Conservation (phyloP, 371 early-diverging fungal genomes). For the Mucor velutinosus region DNA sequence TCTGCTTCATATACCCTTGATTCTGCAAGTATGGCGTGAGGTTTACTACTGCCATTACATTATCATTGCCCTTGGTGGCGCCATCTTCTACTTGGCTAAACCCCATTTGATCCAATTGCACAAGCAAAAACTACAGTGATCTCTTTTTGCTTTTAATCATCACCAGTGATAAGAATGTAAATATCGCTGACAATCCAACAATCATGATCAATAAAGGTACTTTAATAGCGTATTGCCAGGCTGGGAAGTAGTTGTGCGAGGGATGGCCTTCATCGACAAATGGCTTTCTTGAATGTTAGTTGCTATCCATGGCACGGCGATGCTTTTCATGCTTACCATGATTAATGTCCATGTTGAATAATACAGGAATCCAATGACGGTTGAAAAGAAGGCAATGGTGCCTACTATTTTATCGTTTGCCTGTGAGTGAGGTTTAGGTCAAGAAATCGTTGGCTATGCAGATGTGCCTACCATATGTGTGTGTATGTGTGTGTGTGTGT, state of each 20-base stretch:
- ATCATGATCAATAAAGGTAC: constrained; percentile 84
- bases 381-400: constrained; percentile 69
- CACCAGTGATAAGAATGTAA: constrained; percentile 79
- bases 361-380: constrained; percentile 77
- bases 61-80: constrained; percentile 34
- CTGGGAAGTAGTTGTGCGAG: constrained; percentile 80
- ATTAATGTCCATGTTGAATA: constrained; percentile 91
- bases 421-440: constrained; percentile 2
- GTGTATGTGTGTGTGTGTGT: not conserved
- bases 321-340: constrained; percentile 55
- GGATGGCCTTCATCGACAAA: constrained; percentile 88
- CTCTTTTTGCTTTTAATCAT: constrained; percentile 78
- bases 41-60: constrained; percentile 60
- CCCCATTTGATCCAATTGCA: constrained; percentile 15
- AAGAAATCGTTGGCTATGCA: not conserved
- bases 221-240: constrained; percentile 83
- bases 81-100: constrained; percentile 17
- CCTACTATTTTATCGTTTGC: constrained; percentile 83
- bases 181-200: constrained; percentile 74
- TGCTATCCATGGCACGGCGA: not conserved
- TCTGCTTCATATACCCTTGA: constrained; percentile 58
- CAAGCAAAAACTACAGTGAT: constrained; percentile 6
- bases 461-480: not conserved
- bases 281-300: constrained; percentile 59
- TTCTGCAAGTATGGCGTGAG: constrained; percentile 59